These are phyloP conservation scores for Penicillium sclerotigenum DNA, from an alignment of 2,329 filamentous ascomycete genomes.

Conservation along the genomic window DNA sequence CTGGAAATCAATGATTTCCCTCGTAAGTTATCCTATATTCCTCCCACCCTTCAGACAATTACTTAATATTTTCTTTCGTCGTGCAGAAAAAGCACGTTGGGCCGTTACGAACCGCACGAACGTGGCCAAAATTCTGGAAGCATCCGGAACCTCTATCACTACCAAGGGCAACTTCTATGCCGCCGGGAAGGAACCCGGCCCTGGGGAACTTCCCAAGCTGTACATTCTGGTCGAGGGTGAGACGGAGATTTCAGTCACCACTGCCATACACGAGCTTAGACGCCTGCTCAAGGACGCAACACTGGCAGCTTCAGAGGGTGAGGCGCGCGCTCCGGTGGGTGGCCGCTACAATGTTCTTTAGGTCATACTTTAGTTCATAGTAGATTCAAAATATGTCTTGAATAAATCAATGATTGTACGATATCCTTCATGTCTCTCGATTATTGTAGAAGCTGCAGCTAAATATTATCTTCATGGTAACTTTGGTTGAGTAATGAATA, in stretches of 20 bases:
- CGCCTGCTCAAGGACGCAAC: constrained; percentile 86
- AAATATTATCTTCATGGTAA: not conserved
- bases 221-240: constrained; percentile 98
- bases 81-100: constrained; percentile 84
- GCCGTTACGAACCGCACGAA: constrained; percentile 98
- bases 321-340: constrained; percentile 71
- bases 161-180: constrained; percentile 93
- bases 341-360: constrained; percentile 84
- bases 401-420: constrained; percentile 5
- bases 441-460: not conserved
- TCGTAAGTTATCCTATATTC: constrained; percentile 47
- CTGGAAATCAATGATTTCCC: constrained; percentile 99
- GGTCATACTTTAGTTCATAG: constrained; percentile 55
- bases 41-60: not conserved
- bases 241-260: constrained; percentile 85
- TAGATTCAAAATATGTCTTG: too few species aligned
- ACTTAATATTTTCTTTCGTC: constrained; percentile 8
- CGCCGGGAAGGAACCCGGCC: constrained; percentile 71
- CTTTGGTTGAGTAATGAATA: not conserved
- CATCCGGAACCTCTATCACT: constrained; percentile 92
- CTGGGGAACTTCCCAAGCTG: constrained; percentile 80
- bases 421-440: not conserved
- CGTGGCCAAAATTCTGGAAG: constrained; percentile 94
- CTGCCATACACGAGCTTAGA: constrained; percentile 86
- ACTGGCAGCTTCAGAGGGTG: constrained; percentile 81